Conservation (phyloP, 345 rosid genomes). For the Boechera retrofracta region DNA sequence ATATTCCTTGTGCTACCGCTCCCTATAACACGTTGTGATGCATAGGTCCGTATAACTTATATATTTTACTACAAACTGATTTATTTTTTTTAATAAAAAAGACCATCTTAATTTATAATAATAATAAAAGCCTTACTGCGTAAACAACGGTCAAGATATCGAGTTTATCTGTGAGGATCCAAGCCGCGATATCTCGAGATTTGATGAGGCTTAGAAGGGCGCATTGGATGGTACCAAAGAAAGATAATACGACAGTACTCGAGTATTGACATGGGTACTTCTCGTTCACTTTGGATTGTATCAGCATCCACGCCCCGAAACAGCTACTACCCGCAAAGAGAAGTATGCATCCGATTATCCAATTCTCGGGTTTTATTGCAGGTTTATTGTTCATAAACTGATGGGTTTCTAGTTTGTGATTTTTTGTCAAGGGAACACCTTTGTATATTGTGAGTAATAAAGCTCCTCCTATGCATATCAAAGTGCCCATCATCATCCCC, state of each 20-base stretch:
- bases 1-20: conserved; percentile 49
- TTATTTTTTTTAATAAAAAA: no score
- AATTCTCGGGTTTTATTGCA: conserved; percentile 34
- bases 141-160: conserved; percentile 45
- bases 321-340: conserved; percentile 41
- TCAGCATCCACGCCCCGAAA: conserved; percentile 45
- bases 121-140: conserved; percentile 30
- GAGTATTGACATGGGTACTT: conserved; percentile 47
- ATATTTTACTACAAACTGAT: neutral
- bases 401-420: conserved; percentile 29
- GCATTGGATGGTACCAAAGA: conserved; percentile 47
- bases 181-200: conserved; percentile 36
- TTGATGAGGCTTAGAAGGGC: conserved; percentile 47
- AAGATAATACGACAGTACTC: conserved; percentile 41
- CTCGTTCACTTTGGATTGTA: conserved; percentile 47
- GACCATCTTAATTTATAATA: no score
- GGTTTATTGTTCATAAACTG: neutral
- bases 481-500: conserved; percentile 56
- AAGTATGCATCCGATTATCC: conserved; percentile 44
- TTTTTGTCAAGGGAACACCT: conserved; percentile 52
- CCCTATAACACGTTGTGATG: conserved; percentile 30
- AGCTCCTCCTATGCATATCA: conserved; percentile 66
- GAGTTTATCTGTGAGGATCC: conserved; percentile 44
- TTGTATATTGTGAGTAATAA: conserved; percentile 56
- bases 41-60: neutral